These are phyloP conservation scores for Starmerella scarabaei DNA, from an alignment of 805 yeast genomes.

Conservation along the genomic window DNA sequence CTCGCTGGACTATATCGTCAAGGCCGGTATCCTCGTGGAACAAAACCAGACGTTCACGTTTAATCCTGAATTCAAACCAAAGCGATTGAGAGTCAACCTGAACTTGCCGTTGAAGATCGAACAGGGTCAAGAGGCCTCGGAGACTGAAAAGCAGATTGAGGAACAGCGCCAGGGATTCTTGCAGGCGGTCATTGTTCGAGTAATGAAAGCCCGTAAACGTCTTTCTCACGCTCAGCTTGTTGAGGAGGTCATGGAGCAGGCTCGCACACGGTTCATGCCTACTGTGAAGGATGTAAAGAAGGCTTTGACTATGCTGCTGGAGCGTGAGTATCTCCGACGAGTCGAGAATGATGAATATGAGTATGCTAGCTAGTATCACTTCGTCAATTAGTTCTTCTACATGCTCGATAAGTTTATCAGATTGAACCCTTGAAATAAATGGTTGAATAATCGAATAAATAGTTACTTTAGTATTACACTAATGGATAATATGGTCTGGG, in stretches of 20 bases:
- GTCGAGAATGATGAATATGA: conserved; percentile 66
- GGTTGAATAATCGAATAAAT: background rate
- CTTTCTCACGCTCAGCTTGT: conserved; percentile 68
- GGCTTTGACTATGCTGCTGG: conserved; percentile 73
- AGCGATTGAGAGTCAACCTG: conserved; percentile 73
- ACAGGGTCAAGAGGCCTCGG: conserved; percentile 55
- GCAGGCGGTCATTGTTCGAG: conserved; percentile 88
- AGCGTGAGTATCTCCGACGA: conserved; percentile 72
- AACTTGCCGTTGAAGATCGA: conserved; percentile 44
- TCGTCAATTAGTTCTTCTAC: too few species aligned
- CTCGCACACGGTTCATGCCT: conserved; percentile 72
- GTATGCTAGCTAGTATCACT: conserved; percentile 34
- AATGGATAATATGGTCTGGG: conserved; percentile 10
- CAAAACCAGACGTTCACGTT: conserved; percentile 53
- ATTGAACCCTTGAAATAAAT: background rate
- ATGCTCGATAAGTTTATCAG: too few species aligned
- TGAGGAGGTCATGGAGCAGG: conserved; percentile 77
- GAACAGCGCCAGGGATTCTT: conserved; percentile 76
- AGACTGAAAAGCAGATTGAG: conserved; percentile 65
- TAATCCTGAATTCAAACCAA: conserved; percentile 70
- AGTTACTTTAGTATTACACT: background rate
- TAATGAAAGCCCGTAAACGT: conserved; percentile 85
- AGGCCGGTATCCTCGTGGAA: conserved; percentile 60
- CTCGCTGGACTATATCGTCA: conserved; percentile 67
- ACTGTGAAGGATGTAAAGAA: conserved; percentile 74